A percentile compares a stretch with the other conserved stretches of the same genome.
phyloP scores from a whole-genome alignment of 2,329 filamentous ascomycete species.

The Pestalotiopsis sp. region DNA sequence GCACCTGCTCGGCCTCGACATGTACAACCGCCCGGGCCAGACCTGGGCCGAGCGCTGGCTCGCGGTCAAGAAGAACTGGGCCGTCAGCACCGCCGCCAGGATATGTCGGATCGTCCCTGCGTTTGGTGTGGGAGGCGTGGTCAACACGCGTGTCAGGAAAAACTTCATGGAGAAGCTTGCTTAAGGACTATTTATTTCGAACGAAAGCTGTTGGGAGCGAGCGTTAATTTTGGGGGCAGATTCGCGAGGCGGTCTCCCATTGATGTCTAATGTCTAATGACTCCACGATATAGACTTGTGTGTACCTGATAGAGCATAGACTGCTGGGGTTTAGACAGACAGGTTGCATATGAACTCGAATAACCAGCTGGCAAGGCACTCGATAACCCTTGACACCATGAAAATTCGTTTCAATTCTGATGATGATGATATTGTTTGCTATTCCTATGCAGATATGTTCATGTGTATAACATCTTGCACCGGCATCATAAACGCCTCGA shows the following conservation, averaged over 20 bases:
- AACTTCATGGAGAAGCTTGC: conserved; percentile 66
- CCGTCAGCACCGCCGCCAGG: conserved; percentile 71
- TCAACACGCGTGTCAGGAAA: conserved; percentile 74
- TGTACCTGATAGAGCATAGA: conserved; percentile 8
- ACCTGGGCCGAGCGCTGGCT: conserved; percentile 62
- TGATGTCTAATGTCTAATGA: conserved; percentile 11
- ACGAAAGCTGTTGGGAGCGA: background rate
- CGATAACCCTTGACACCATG: background rate
- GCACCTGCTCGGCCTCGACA: conserved; percentile 81
- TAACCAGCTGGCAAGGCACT: background rate
- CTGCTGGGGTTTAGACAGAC: background rate
- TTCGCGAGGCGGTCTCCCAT: background rate
- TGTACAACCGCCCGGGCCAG: conserved; percentile 72
- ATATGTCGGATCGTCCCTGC: conserved; percentile 87
- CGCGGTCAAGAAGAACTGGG: conserved; percentile 75
- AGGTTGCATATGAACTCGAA: background rate
- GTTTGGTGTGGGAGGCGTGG: conserved; percentile 85
- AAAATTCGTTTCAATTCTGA: background rate
- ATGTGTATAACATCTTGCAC: background rate
- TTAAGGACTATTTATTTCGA: conserved; percentile 18
- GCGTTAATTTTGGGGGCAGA: background rate
- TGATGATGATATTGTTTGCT: background rate
- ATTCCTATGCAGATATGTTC: too few species aligned
- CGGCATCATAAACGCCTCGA: background rate
- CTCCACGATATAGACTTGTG: conserved; percentile 11